Base-by-base conservation (phyloP, 305 asterid species). In the Coffea humblotiana region DNA sequence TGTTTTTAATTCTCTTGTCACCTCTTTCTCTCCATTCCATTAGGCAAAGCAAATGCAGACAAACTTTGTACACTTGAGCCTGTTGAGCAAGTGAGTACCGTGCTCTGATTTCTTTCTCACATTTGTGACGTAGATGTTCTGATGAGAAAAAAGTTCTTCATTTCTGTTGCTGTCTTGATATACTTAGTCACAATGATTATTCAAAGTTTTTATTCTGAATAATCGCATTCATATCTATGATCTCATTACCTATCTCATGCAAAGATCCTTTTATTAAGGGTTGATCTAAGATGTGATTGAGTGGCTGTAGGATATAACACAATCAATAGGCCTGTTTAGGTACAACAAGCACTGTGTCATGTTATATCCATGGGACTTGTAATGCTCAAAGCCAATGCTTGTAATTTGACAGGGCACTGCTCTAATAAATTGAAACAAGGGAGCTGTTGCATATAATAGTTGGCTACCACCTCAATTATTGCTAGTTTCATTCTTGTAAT, bases 21-120 rank as follows among this genome's bases (percentile, higher is more conserved):
- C 61, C 43, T 61, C 80, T 60, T 80, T 76, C 71, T 83, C 75
- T 29, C 80, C 78, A 45, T 74, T 74, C 19, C 77, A 72, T 72
- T 86, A 96, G 99, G 97, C 94, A 61, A 94, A 90, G 90, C 98
- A 96, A 88, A 83, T 97, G 82, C 97, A 91, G 82, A 88, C 97
- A 79, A 94, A 91, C 87, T 92, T 90, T 79, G 89, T 88, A 77
- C 97, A 94, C 82, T 85, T 96, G 87, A 88, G 89, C 87, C 87
- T 90, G 82, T 86, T 96, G 89, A 94, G 96, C 95, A 90, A 91
- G 99, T 96, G 84, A 83, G 98, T 90, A 74, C 71, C 54, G 23
- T 81, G 71, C 68, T 77, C 78, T 76, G 69, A 58, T 77, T 32
- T 78, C 74, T 69, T 40, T 49, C 71, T 87, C 77, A 74, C 76